Evolutionary conservation across 768 basidiomycete species (phyloP).

Genomic region (Tricholoma sp.): DNA sequence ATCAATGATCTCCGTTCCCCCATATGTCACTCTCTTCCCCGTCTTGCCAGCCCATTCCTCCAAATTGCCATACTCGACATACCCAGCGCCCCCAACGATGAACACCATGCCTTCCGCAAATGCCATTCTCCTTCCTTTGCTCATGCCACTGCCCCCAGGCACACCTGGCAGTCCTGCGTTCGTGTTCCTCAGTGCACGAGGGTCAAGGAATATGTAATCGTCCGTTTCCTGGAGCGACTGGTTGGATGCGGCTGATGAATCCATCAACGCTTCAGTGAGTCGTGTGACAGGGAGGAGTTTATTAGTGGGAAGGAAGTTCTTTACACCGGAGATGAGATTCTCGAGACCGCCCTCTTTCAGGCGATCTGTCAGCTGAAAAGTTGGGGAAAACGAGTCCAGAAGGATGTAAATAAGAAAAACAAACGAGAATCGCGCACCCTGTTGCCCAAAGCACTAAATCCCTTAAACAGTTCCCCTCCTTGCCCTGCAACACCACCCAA

Average conservation of each 20-base stretch:
- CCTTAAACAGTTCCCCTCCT: conserved; percentile 87
- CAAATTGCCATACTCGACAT: conserved; percentile 96
- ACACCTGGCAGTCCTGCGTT: conserved; percentile 49
- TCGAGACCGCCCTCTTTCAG: conserved; percentile 95
- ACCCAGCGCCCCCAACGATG: conserved; percentile 93
- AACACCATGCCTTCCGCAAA: conserved; percentile 91
- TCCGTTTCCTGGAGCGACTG: conserved; percentile 96
- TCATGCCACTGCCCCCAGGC: conserved; percentile 39
- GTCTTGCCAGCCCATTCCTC: conserved; percentile 86
- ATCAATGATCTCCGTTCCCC: conserved; percentile 91
- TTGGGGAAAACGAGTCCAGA: background rate
- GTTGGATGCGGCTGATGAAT: conserved; percentile 89
- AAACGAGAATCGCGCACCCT: conserved; percentile 45
- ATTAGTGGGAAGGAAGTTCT: conserved; percentile 94
- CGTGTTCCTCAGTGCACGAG: conserved; percentile 65
- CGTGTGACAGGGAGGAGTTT: conserved; percentile 92
- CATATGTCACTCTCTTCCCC: conserved; percentile 87
- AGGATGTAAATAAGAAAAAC: background rate
- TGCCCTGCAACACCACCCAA: conserved; percentile 55
- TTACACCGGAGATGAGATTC: conserved; percentile 95
- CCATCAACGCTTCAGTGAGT: conserved; percentile 94
- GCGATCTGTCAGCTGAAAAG: conserved; percentile 76
- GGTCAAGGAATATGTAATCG: conserved; percentile 92
- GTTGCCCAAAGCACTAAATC: conserved; percentile 89
- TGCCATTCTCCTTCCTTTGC: conserved; percentile 53